Base-by-base conservation (phyloP, 495 filamentous ascomycete genomes). In the Ramalina intermedia region DNA sequence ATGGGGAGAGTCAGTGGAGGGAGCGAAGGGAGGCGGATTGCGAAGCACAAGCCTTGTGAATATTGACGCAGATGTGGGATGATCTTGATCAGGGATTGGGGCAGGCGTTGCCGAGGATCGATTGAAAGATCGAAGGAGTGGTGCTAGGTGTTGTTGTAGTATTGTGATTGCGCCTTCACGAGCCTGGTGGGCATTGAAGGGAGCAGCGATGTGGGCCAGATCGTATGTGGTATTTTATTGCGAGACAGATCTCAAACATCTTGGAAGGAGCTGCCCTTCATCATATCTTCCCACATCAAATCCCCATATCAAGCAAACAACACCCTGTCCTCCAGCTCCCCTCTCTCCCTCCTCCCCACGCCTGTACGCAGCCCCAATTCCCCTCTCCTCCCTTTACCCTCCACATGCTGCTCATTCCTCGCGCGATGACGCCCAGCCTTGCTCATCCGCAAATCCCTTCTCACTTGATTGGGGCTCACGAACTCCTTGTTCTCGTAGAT, bases 401-500 rank as follows among this genome's bases (percentile, higher is more conserved):
- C 84, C 29, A 82, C 68, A 58, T 73, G 67, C 55, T 79, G 76
- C 62, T 95, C 89, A 17, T 77, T 75, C 41, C 91, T 71, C 41
- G 69, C 63, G 44, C 83, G 80, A 60, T 91, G 85, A 48, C 78
- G 78, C 21, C 78, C 72, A 14, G 90, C 87, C 69, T 85, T 85
- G 55, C 69, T 67, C 61, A 78, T 66, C 51, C 86, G 70, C 50
- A 94, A 57, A 46, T 95, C 91, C 18, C 84, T 67, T 48, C 91
- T 75, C 52, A 98, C 79, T 65, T 94, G 87, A 70, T 98, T 98
- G 27, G 91, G 93, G 56, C 81, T 87, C 46, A 98, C 86, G 59
- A 95, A 98, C 59, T 95, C 85, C 73, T 91, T 94, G 65, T 98
- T 98, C 75, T 96, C 88, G 69, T 94, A 96, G 54, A 98, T 89